Evolutionary conservation across 1,284 basidiomycete species (phyloP), one percentile per base, ranked within the genome.

Genomic region (Moesziomyces sp.): DNA sequence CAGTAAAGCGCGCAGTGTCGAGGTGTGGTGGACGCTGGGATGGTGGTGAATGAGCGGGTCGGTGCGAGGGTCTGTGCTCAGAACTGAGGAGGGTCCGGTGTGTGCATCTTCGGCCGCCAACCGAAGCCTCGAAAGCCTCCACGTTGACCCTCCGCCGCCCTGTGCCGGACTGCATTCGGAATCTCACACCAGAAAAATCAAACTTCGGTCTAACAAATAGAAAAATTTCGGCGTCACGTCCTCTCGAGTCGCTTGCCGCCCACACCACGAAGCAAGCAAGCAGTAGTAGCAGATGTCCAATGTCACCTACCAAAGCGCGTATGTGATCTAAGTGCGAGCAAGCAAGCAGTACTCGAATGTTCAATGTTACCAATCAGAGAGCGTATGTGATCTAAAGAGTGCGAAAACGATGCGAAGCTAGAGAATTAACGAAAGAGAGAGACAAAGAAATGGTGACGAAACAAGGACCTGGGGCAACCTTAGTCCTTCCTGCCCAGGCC

Each of bases 401-500:
- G 30, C 26, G 16, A 23, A 56, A 38, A 24, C 16, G 30, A 48
- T 24, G 35, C 40, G 53, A 48, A 48, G 11, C 38, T 40, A 7
- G 2, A 40, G 35, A 47, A 18, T 33, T 28, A 51, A 19, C 13
- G 40, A 24, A 35, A 55, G 45, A 46, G 45, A 33, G 30, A 33
- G 30, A 30, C 40, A 18, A 44, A 21, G 18, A 18, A 2, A 18
- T 16, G 23, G 46, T 47, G 24, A 28, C 46, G 46, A n/a, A 30
- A 47, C 30, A 14, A 11, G 35, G 35, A 40, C 8, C 5, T n/a
- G 13, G 23, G 21, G 21, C 5, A 42, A 48, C 35, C 16, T 45
- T 48, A 63, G 3, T 55, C 49, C 43, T 68, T 64, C 23, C 78
- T 61, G 11, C 77, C 77, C 11, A 76, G 50, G 21, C 75, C 77